Evolutionary conservation across 1,284 basidiomycete species (phyloP).

Genomic region (Tetrapyrgos nigripes): DNA sequence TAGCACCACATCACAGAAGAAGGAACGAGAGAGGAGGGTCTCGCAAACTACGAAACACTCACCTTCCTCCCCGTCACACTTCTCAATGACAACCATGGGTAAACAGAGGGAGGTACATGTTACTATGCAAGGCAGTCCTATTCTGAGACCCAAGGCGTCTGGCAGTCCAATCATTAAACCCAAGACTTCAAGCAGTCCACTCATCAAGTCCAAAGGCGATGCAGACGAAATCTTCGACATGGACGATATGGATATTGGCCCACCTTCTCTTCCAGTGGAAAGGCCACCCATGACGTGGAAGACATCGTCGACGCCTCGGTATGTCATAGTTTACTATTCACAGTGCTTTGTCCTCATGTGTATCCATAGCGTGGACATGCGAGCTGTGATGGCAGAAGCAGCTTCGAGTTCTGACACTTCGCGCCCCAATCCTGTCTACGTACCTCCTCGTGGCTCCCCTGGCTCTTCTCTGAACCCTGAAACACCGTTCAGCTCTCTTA

Average conservation of each 20-base stretch:
- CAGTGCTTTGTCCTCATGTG: constrained; percentile 5
- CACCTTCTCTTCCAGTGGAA: constrained; percentile 6
- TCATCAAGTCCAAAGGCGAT: constrained; percentile 11
- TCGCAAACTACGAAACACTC: constrained; percentile 48
- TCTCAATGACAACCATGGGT: constrained; percentile 31
- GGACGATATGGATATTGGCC: constrained; percentile 56
- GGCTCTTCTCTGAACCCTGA: not conserved
- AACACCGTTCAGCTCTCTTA: not conserved
- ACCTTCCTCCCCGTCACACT: constrained; percentile 44
- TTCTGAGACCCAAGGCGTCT: constrained; percentile 1
- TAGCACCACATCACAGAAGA: constrained; percentile 22
- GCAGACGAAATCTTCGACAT: constrained; percentile 65
- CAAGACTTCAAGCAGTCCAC: constrained; percentile 4
- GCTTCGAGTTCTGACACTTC: constrained; percentile 39
- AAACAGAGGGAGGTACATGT: constrained; percentile 35
- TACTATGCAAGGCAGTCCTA: constrained; percentile 9
- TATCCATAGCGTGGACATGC: constrained; percentile 74
- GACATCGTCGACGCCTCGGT: constrained; percentile 46
- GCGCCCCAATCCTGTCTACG: not conserved
- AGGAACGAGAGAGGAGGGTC: constrained; percentile 38
- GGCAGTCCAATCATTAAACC: constrained; percentile 22
- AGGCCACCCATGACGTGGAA: constrained; percentile 42
- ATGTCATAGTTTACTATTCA: constrained; percentile 28
- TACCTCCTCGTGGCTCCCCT: constrained; percentile 18
- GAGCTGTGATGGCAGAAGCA: constrained; percentile 86